Base-by-base conservation (phyloP, 768 basidiomycete genomes). In the Boletus rex-veris region DNA sequence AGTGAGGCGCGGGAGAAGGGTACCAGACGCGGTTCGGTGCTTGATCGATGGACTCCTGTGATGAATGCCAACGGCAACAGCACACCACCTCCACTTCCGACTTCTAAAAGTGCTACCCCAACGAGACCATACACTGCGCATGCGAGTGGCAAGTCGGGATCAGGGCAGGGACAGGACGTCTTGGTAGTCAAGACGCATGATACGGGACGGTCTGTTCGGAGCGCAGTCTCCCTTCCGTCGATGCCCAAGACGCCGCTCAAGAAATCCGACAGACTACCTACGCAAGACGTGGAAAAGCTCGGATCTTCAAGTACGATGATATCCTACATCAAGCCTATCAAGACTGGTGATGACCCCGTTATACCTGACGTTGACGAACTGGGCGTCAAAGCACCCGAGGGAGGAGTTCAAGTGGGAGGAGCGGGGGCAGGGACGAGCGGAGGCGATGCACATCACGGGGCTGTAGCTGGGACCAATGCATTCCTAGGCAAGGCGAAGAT, bases 251-350 rank as follows among this genome's bases (percentile, higher is more conserved):
- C 58, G 37, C 67, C 72, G 24, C 53, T 55, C 16, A 64, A 56
- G 58, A 69, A 55, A 57, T 57, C 50, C 18, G 63, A 64, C 12
- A 49, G 38, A 39, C 45, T 66, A 39, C 56, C 65, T 11, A 38
- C 14, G 16, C 69, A 71, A 49, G 64, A 56, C 37, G 53, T 58
- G 37, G 53, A 69, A 52, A 79, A 76, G 9, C 73, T 86, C 28
- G 89, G 89, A 46, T 90, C 89, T 41, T 83, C 86, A 1, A 83
- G 81, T n/a, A 91, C 88, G 12, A 76, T 88, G 76, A 79, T 90
- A 54, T 80, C 88, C 19, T 84, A 77, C 64, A 78, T 83, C 54
- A 79, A 78, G 41, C 73, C 80, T 14, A 62, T 65, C 49, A 78
- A 77, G 64, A 78, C 78, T 12, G 76, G 75, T 15, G 78, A 84